Conservation (phyloP, 1,284 basidiomycete species). For the Abortiporus biennis region DNA sequence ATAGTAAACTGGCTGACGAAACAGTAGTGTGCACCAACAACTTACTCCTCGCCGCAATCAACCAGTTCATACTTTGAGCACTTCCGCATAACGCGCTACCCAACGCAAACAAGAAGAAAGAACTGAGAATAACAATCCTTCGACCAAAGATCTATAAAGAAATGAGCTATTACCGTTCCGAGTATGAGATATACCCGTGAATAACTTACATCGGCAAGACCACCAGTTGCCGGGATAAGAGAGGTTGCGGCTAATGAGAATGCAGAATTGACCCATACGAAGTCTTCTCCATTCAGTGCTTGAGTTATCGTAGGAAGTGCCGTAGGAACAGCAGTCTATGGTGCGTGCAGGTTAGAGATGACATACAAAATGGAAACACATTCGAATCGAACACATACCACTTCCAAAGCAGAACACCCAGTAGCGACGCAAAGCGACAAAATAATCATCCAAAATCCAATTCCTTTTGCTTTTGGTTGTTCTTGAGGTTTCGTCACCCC, state of each 20-base stretch:
- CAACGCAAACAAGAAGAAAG: conserved; percentile 15
- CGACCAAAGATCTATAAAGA: conserved; percentile 19
- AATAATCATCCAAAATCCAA: conserved; percentile 9
- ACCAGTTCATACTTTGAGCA: conserved; percentile 14
- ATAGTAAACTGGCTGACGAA: no score
- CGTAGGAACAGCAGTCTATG: conserved; percentile 27
- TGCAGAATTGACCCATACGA: conserved; percentile 26
- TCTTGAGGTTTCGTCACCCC: no score
- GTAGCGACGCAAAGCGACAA: conserved; percentile 12
- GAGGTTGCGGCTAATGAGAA: conserved; percentile 26
- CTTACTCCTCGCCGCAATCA: conserved; percentile 14
- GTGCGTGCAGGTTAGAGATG: background rate
- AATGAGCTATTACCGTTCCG: background rate
- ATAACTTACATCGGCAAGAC: conserved; percentile 16
- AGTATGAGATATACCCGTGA: background rate
- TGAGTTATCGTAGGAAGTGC: conserved; percentile 28
- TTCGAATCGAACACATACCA: conserved; percentile 7
- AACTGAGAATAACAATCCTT: conserved; percentile 17
- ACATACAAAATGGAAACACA: no score
- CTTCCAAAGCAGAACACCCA: conserved; percentile 14
- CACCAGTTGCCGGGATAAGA: conserved; percentile 23
- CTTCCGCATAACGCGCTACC: conserved; percentile 13
- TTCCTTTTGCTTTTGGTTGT: no score
- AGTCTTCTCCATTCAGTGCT: conserved; percentile 24
- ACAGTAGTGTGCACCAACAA: no score